Percentiles rank a stretch among this genome's conserved stretches.
Evolutionary conservation across 2,329 filamentous ascomycete genomes (phyloP).

Genomic region (Lasiodiplodia sp.): DNA sequence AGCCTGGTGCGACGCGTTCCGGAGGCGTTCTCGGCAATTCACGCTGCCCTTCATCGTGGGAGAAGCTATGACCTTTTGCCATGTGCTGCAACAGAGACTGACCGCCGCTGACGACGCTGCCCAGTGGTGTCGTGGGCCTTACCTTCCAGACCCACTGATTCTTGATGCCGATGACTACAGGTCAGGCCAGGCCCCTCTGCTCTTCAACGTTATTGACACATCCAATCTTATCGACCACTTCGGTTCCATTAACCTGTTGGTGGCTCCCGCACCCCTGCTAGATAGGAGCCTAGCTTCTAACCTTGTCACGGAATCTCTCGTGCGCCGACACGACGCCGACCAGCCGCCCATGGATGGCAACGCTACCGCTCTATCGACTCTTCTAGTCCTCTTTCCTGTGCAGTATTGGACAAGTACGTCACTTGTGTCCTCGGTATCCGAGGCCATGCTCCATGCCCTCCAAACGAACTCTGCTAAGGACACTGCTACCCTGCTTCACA

Average conservation of each 20-base stretch:
- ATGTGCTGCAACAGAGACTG: slow-evolving; percentile 56
- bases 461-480: background rate
- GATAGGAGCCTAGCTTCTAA: slow-evolving; percentile 53
- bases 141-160: slow-evolving; percentile 53
- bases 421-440: slow-evolving; percentile 38
- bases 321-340: slow-evolving; percentile 39
- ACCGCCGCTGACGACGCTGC: slow-evolving; percentile 34
- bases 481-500: background rate
- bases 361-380: slow-evolving; percentile 53
- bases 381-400: slow-evolving; percentile 57
- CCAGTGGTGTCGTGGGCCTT: slow-evolving; percentile 44
- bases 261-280: slow-evolving; percentile 58
- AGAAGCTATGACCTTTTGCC: slow-evolving; percentile 61
- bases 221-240: slow-evolving; percentile 55
- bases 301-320: slow-evolving; percentile 55
- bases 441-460: slow-evolving; percentile 26
- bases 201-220: slow-evolving; percentile 65
- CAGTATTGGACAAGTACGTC: slow-evolving; percentile 60
- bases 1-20: slow-evolving; percentile 56
- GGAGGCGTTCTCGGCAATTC: slow-evolving; percentile 40
- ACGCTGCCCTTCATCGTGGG: slow-evolving; percentile 56
- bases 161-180: slow-evolving; percentile 53
- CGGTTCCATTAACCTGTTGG: slow-evolving; percentile 55
- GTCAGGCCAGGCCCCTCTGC: slow-evolving; percentile 38
- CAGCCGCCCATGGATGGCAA: slow-evolving; percentile 41